Evolutionary conservation across 768 basidiomycete species (phyloP).

Genomic region (Tremella yokohamensis): DNA sequence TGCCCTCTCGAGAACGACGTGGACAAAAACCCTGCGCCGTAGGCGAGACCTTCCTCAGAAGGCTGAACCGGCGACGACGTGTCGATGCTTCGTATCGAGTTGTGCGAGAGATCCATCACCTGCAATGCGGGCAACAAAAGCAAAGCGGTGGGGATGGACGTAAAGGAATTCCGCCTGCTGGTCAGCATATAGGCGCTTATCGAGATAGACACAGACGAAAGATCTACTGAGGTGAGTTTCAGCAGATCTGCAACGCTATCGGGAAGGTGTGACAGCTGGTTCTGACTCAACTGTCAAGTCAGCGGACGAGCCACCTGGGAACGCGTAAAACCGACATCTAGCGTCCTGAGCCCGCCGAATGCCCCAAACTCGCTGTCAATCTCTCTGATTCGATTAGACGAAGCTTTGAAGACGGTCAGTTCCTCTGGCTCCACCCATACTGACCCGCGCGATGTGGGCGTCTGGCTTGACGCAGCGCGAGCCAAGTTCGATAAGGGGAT

Average conservation of each 20-base stretch:
- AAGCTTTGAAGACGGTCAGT: conserved; percentile 30
- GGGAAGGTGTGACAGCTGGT: conserved; percentile 33
- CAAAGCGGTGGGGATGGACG: conserved; percentile 31
- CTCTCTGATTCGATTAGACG: conserved; percentile 26
- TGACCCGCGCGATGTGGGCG: conserved; percentile 7
- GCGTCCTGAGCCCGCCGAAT: conserved; percentile 40
- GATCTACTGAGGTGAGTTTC: conserved; percentile 34
- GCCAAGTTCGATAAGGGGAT: conserved; percentile 28
- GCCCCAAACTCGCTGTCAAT: conserved; percentile 45
- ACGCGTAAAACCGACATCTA: conserved; percentile 37
- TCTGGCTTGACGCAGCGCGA: conserved; percentile 19
- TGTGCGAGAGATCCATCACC: conserved; percentile 44
- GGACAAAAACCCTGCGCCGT: conserved; percentile 41
- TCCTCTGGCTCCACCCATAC: conserved; percentile 45
- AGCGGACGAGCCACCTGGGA: neutral
- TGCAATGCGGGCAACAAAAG: conserved; percentile 42
- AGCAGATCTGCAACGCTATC: conserved; percentile 44
- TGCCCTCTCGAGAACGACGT: conserved; percentile 33
- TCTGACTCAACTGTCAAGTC: conserved; percentile 14
- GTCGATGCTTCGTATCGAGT: conserved; percentile 31
- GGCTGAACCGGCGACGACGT: conserved; percentile 36
- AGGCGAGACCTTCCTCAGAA: conserved; percentile 36
- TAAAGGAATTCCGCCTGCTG: conserved; percentile 34
- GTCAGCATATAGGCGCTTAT: neutral
- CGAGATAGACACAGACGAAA: conserved; percentile 31